Percentiles rank a stretch among this genome's conserved stretches.
Evolutionary conservation across 2,329 filamentous ascomycete genomes (phyloP).

Genomic region (Cryphonectria parasitica): DNA sequence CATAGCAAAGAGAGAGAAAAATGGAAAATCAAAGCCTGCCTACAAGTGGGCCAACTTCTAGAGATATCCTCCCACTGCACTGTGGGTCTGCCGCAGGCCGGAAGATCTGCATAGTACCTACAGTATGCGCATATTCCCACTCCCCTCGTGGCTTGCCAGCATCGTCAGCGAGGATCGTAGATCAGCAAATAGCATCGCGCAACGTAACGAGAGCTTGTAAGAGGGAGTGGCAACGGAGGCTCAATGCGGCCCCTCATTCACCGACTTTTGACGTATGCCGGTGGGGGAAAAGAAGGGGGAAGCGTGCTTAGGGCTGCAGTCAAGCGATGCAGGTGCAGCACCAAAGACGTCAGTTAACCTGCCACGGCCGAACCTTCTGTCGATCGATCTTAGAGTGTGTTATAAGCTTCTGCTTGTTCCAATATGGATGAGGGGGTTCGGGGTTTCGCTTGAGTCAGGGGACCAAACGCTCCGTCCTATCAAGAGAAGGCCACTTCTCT

Average conservation of each 20-base stretch:
- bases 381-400: not conserved
- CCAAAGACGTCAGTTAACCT: not conserved
- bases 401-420: not conserved
- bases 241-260: constrained; percentile 23
- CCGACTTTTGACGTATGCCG: constrained; percentile 26
- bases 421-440: not conserved
- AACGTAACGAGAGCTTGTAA: constrained; percentile 23
- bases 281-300: constrained; percentile 13
- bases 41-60: not conserved
- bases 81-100: not conserved
- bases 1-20: not conserved
- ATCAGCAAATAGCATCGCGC: constrained; percentile 22
- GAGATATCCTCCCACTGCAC: not conserved
- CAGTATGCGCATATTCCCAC: constrained; percentile 19
- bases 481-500: not conserved
- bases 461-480: not conserved
- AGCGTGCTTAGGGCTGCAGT: constrained; percentile 3
- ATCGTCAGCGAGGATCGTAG: constrained; percentile 15
- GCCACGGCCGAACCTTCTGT: not conserved
- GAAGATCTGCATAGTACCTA: not conserved
- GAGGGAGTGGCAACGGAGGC: constrained; percentile 21
- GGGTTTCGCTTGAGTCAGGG: not conserved
- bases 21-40: not conserved
- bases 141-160: constrained; percentile 23
- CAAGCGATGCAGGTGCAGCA: not conserved